Percentiles rank a stretch among this genome's conserved stretches.
Evolutionary conservation across 257 asterid species (phyloP).

Genomic region (Gentiana dahurica): DNA sequence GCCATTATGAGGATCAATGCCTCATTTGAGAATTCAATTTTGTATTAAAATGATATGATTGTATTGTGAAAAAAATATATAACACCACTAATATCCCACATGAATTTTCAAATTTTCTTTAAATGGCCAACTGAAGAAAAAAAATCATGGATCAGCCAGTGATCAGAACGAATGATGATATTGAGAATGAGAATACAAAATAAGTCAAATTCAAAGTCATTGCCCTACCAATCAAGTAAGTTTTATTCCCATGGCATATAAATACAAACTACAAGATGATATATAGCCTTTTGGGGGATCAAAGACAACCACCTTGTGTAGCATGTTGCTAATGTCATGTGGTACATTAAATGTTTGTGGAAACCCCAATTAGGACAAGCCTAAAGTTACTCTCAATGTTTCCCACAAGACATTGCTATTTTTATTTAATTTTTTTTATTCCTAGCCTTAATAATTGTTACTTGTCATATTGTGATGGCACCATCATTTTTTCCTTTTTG

Average conservation of each 20-base stretch:
- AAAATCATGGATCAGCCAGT: too few species aligned
- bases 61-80: too few species aligned
- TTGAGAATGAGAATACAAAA: not conserved
- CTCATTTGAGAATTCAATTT: too few species aligned
- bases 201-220: not conserved
- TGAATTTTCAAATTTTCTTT: too few species aligned
- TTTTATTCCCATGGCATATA: constrained; percentile 6
- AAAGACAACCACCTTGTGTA: constrained; percentile 31
- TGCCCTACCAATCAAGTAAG: constrained; percentile 1
- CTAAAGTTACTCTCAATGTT: constrained; percentile 15
- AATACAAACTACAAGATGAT: constrained; percentile 12
- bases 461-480: too few species aligned
- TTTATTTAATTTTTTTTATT: constrained; percentile 8
- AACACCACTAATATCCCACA: too few species aligned
- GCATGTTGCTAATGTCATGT: constrained; percentile 29
- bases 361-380: constrained; percentile 15
- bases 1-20: too few species aligned
- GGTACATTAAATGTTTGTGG: not conserved
- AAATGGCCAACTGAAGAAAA: too few species aligned
- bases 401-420: constrained; percentile 11
- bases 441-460: too few species aligned
- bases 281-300: constrained; percentile 31
- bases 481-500: too few species aligned
- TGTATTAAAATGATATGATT: too few species aligned
- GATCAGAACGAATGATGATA: not conserved